Evolutionary conservation across 805 yeast genomes (phyloP), one percentile per base, ranked within the genome.

Genomic region (Saturnispora gosingensis): DNA sequence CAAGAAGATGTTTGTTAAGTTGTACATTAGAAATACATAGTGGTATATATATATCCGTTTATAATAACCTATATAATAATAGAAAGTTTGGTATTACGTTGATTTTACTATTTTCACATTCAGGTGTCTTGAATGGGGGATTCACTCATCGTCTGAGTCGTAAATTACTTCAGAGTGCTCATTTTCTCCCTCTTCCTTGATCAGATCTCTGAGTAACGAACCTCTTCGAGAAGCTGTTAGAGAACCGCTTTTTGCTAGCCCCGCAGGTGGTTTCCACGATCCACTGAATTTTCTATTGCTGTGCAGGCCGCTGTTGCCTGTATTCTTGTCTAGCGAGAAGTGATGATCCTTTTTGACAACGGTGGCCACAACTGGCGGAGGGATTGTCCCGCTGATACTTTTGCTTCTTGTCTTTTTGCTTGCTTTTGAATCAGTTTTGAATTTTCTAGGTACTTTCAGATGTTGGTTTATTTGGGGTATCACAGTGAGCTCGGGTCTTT

Each of bases 401-500:
- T 35, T 48, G 16, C 48, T 50, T 39, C 52, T 43, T 27, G 51
- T 35, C 28, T 46, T 51, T 40, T 53, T 53, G 32, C 54, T 50
- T 15, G 54, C 46, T 24, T 53, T 55, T n/a, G 55, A 30, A 45
- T 53, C 56, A 13, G 43, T 36, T 15, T 52, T 49, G 43, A 52
- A 46, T 15, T 54, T 52, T 28, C 56, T 49, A 35, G 27, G 36
- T 20, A 32, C 22, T 45, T 45, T 45, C 22, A 45, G 28, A 45
- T 45, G 36, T 28, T 24, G 28, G 36, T 30, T 32, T 32, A 22
- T 45, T 20, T 36, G 35, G 20, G 49, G 45, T 28, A 42, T 45
- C 34, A 36, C 32, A 28, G 25, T 48, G 18, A 27, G 9, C 13
- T 22, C 42, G 20, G 22, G 34, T 36, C 38, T 45, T 49, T 80